A percentile compares a stretch with the other conserved stretches of the same genome.
Evolutionary conservation across 1,284 basidiomycete species (phyloP).

Genomic region (Trichosporon sp.): DNA sequence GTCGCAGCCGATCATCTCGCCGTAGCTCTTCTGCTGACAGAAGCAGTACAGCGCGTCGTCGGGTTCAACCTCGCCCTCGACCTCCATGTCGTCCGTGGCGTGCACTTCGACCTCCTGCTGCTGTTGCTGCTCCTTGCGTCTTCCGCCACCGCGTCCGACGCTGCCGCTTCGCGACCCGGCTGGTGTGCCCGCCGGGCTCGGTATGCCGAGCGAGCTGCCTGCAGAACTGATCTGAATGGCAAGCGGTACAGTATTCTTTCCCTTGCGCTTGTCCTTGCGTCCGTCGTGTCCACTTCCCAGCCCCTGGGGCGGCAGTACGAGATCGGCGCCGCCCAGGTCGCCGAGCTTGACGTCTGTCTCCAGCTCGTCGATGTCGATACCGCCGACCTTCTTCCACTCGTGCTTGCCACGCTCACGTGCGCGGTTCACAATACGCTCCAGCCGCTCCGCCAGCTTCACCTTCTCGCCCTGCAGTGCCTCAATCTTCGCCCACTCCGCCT

Average conservation of each 20-base stretch:
- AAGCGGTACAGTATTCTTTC: slow-evolving; percentile 8
- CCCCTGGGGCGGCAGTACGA: slow-evolving; percentile 34
- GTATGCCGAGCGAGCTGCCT: background rate
- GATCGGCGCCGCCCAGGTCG: slow-evolving; percentile 36
- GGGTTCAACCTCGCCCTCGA: slow-evolving; percentile 28
- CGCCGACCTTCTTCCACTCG: slow-evolving; percentile 44
- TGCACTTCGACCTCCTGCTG: slow-evolving; percentile 25
- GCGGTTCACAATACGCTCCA: slow-evolving; percentile 41
- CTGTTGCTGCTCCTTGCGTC: slow-evolving; percentile 18
- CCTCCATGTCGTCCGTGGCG: slow-evolving; percentile 18
- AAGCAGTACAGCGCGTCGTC: slow-evolving; percentile 72
- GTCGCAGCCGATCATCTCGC: slow-evolving; percentile 94
- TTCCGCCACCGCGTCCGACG: slow-evolving; percentile 8
- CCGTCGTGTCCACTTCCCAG: slow-evolving; percentile 29
- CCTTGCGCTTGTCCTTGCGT: slow-evolving; percentile 11
- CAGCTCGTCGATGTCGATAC: slow-evolving; percentile 39
- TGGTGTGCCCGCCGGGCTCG: background rate
- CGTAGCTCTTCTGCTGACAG: slow-evolving; percentile 79
- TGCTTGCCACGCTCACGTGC: slow-evolving; percentile 39
- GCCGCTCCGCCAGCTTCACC: slow-evolving; percentile 39
- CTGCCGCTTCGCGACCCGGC: background rate
- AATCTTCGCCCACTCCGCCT: slow-evolving; percentile 44
- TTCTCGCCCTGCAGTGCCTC: slow-evolving; percentile 45
- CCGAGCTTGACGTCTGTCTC: slow-evolving; percentile 18
- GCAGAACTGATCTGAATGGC: slow-evolving; percentile 9